A percentile compares a stretch with the other conserved stretches of the same genome.
Conservation (phyloP, 345 rosid species). For the Ceriops zippeliana region DNA sequence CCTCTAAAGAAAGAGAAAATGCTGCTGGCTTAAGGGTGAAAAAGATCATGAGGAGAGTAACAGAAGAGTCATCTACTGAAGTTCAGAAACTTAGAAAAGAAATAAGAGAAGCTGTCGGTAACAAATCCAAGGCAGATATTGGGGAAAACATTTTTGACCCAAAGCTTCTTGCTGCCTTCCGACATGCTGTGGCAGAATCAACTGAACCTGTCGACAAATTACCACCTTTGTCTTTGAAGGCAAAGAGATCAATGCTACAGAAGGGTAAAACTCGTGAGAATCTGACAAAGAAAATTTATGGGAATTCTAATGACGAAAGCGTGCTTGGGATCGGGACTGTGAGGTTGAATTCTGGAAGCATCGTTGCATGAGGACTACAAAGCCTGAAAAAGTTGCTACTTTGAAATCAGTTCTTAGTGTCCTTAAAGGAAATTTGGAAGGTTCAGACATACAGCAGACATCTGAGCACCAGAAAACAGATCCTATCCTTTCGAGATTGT, state of each 20-base stretch:
- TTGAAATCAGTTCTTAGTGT: slow-evolving; percentile 82
- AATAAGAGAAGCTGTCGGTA: slow-evolving; percentile 82
- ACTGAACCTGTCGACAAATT: slow-evolving; percentile 47
- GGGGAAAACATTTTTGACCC: slow-evolving; percentile 75
- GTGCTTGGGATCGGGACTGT: slow-evolving; percentile 95
- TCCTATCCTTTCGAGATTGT: slow-evolving; percentile 87
- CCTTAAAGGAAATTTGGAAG: slow-evolving; percentile 53
- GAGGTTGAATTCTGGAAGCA: slow-evolving; percentile 99
- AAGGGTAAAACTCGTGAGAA: slow-evolving; percentile 97
- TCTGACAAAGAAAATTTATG: slow-evolving; percentile 90
- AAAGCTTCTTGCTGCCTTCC: slow-evolving; percentile 89
- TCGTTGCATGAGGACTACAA: slow-evolving; percentile 67
- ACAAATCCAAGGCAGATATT: slow-evolving; percentile 55
- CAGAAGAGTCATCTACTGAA: slow-evolving; percentile 57
- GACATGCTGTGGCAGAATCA: slow-evolving; percentile 72
- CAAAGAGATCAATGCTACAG: slow-evolving; percentile 76
- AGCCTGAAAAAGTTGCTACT: slow-evolving; percentile 91
- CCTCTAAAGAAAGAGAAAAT: slow-evolving; percentile 50
- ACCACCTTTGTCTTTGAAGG: slow-evolving; percentile 60
- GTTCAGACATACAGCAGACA: slow-evolving; percentile 29
- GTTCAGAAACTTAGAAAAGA: slow-evolving; percentile 84
- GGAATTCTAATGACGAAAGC: slow-evolving; percentile 72
- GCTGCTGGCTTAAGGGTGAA: slow-evolving; percentile 77
- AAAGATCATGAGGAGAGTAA: slow-evolving; percentile 72
- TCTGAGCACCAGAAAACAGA: slow-evolving; percentile 47